Evolutionary conservation across 192 early-diverging fungal species (phyloP), one percentile per base, ranked within the genome.

Genomic region (Backusella morwellensis): DNA sequence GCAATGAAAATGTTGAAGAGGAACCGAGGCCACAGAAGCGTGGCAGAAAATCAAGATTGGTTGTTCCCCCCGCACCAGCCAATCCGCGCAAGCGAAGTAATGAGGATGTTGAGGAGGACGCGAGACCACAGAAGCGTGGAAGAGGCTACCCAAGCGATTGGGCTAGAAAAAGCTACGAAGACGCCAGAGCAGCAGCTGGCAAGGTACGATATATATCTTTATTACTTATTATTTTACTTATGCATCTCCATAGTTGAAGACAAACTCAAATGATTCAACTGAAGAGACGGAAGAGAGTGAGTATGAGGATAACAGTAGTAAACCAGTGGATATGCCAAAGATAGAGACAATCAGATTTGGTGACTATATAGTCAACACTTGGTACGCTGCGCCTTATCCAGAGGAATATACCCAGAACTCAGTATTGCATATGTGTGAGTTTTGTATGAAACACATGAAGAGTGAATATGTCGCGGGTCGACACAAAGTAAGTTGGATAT

Each of bases 371-470:
- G 96, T 99, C 66, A 88, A 95, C 80, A 95, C 95, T 3, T 99
- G 98, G 98, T 99, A 97, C 78, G 82, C 90, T 6, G 93, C 98
- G 29, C 97, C 98, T 9, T 99, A 97, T 79, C 97, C 97, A 9
- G 96, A 97, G 80, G 98, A 99, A 81, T 99, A 98, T 87, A 97
- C 92, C 80, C 85, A 86, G 9, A 88, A 91, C 54, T 84, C 89
- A 36, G 85, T 86, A 6, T 78, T 99, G 52, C 96, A 95, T 79
- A 89, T 99, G 54, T 99, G 98, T 87, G 98, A 98, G 85, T 98
- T 89, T 78, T 99, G 98, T 78, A 85, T 99, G 78, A 98, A 98
- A 83, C 98, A 98, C 81, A 97, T 98, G 92, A 98, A 97, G 78
- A 96, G 93, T 78, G 84, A 87, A 35, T 99, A 91, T 82, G 90